Evolutionary conservation across 495 filamentous ascomycete species (phyloP).

Genomic region (Tuber calosporum): DNA sequence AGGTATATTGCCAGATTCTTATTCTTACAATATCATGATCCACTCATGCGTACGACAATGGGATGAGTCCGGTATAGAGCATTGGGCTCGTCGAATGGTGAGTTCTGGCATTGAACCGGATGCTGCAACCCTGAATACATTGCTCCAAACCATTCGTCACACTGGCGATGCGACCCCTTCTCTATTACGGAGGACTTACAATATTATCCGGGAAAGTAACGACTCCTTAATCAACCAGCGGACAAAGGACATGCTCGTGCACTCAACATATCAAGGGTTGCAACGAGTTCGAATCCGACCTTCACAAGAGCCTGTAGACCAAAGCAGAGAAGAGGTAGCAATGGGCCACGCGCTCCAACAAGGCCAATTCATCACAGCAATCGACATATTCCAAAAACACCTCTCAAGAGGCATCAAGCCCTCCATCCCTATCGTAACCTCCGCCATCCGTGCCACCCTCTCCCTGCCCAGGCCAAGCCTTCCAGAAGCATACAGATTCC

Average conservation of each 20-base stretch:
- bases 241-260: constrained; percentile 9
- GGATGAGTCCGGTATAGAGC: constrained; percentile 14
- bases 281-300: neutral
- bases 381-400: constrained; percentile 28
- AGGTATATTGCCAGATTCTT: constrained; percentile 18
- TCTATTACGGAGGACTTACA: constrained; percentile 14
- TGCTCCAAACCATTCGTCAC: constrained; percentile 30
- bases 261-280: neutral
- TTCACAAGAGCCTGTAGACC: neutral
- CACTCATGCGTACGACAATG: constrained; percentile 18
- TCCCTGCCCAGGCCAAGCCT: constrained; percentile 16
- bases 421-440: constrained; percentile 9
- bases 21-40: constrained; percentile 40
- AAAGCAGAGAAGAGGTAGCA: constrained; percentile 14
- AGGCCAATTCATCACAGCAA: constrained; percentile 19
- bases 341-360: constrained; percentile 16
- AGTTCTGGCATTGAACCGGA: constrained; percentile 28
- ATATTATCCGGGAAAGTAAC: neutral
- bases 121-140: constrained; percentile 35
- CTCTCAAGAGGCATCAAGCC: constrained; percentile 23
- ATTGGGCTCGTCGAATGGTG: constrained; percentile 30
- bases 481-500: constrained; percentile 22
- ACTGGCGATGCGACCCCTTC: constrained; percentile 11
- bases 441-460: constrained; percentile 18
- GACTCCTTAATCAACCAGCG: constrained; percentile 4